Conservation (phyloP, 2,329 filamentous ascomycete species). For the Aspergillus neoniger region DNA sequence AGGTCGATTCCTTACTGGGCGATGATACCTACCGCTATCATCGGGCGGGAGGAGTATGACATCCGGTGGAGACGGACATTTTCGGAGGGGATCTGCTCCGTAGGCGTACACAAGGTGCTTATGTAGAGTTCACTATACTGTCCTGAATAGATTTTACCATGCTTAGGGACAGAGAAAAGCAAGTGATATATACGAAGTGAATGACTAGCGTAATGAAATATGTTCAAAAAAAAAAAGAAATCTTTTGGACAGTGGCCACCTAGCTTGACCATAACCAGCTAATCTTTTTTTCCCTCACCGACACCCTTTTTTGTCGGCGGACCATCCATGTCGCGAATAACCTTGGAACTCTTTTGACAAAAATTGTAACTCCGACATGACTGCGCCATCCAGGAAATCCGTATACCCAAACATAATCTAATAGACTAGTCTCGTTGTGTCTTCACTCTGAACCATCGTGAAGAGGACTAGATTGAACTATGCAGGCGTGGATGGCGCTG, state of each 20-base stretch:
- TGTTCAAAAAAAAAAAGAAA: background rate
- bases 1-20: too few relatives aligned
- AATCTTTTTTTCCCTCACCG: slow-evolving; percentile 21
- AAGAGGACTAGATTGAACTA: slow-evolving; percentile 14
- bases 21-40: too few relatives aligned
- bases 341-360: slow-evolving; percentile 19
- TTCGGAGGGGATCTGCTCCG: too few relatives aligned
- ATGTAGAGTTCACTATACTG: too few relatives aligned
- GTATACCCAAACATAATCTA: slow-evolving; percentile 15
- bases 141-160: too few relatives aligned
- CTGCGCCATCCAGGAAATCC: slow-evolving; percentile 21
- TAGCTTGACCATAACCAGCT: slow-evolving; percentile 54
- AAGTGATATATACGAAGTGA: background rate
- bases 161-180: background rate
- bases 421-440: slow-evolving; percentile 9
- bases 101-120: too few relatives aligned
- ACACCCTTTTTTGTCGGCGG: slow-evolving; percentile 10
- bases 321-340: slow-evolving; percentile 19
- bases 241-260: slow-evolving; percentile 56
- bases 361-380: slow-evolving; percentile 23
- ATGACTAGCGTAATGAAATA: background rate
- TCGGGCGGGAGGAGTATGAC: too few relatives aligned
- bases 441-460: slow-evolving; percentile 11
- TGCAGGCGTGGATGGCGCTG: slow-evolving; percentile 8
- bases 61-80: too few relatives aligned